Percentiles rank a stretch among this genome's conserved stretches.
Conservation (phyloP, 192 early-diverging fungal species). For the Coemansia umbellata region DNA sequence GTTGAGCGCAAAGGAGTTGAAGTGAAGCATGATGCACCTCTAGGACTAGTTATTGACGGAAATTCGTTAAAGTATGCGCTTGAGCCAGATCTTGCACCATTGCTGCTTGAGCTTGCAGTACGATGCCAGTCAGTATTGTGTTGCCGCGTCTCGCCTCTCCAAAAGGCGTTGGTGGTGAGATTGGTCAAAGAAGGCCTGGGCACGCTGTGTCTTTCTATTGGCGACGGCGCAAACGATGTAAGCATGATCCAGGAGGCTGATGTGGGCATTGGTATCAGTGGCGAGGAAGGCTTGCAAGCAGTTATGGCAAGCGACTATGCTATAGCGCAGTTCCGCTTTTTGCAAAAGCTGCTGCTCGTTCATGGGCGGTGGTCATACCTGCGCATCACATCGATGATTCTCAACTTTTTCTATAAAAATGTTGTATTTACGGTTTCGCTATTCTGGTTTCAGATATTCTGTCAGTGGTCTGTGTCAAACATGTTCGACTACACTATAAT, state of each 20-base stretch:
- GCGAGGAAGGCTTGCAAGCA: slow-evolving; percentile 93
- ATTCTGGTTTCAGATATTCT: slow-evolving; percentile 90
- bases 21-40: slow-evolving; percentile 35
- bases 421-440: slow-evolving; percentile 83
- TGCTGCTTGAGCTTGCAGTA: slow-evolving; percentile 70
- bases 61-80: slow-evolving; percentile 78
- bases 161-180: slow-evolving; percentile 93
- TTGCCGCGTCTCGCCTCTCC: slow-evolving; percentile 92
- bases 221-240: slow-evolving; percentile 97
- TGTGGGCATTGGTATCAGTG: slow-evolving; percentile 90
- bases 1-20: slow-evolving; percentile 9
- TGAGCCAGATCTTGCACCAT: slow-evolving; percentile 52
- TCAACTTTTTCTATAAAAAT: slow-evolving; percentile 96
- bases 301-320: slow-evolving; percentile 91
- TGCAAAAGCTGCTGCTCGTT: slow-evolving; percentile 79
- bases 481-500: slow-evolving; percentile 87
- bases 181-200: slow-evolving; percentile 79
- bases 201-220: slow-evolving; percentile 88
- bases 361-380: slow-evolving; percentile 93
- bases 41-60: slow-evolving; percentile 89
- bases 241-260: slow-evolving; percentile 98
- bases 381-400: slow-evolving; percentile 78
- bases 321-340: slow-evolving; percentile 84
- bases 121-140: slow-evolving; percentile 86
- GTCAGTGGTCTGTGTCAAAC: slow-evolving; percentile 75